Conservation (phyloP, 2,329 filamentous ascomycete species). For the Furcasterigmium furcatum region DNA sequence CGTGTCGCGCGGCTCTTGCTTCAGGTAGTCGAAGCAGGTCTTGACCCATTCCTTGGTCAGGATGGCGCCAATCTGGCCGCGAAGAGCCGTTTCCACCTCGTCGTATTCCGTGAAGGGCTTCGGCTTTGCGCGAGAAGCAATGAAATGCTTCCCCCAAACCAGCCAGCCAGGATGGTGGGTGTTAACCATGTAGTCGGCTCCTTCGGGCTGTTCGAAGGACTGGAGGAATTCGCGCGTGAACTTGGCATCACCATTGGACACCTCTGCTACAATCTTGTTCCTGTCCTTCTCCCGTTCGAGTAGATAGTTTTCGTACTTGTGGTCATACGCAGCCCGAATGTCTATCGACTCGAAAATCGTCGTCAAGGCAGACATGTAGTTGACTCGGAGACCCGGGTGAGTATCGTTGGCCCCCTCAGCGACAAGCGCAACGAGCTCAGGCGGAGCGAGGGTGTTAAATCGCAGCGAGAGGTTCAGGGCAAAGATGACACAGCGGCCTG, state of each 20-base stretch:
- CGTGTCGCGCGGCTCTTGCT: constrained; percentile 87
- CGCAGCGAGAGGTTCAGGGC: constrained; percentile 86
- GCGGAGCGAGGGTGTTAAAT: constrained; percentile 83
- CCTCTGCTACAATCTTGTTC: constrained; percentile 72
- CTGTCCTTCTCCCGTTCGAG: constrained; percentile 74
- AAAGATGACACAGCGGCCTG: constrained; percentile 83
- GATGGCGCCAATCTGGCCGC: constrained; percentile 75
- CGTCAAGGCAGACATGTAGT: constrained; percentile 77
- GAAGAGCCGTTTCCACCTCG: constrained; percentile 69
- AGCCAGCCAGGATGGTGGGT: constrained; percentile 93
- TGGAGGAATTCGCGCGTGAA: constrained; percentile 80
- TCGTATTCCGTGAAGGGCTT: constrained; percentile 71
- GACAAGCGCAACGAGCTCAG: constrained; percentile 79
- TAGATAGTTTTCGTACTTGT: constrained; percentile 85
- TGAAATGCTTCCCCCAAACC: constrained; percentile 88
- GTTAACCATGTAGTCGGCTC: constrained; percentile 86
- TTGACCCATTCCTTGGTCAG: constrained; percentile 83
- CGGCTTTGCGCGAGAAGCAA: constrained; percentile 72
- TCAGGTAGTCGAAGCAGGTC: constrained; percentile 87
- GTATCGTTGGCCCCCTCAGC: constrained; percentile 82
- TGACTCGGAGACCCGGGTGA: constrained; percentile 78
- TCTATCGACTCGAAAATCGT: constrained; percentile 81
- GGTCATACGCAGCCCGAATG: constrained; percentile 78
- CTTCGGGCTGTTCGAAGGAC: constrained; percentile 68
- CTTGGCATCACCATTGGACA: constrained; percentile 68